Conservation (phyloP, 2,329 filamentous ascomycete species). For the Cercospora sp. region DNA sequence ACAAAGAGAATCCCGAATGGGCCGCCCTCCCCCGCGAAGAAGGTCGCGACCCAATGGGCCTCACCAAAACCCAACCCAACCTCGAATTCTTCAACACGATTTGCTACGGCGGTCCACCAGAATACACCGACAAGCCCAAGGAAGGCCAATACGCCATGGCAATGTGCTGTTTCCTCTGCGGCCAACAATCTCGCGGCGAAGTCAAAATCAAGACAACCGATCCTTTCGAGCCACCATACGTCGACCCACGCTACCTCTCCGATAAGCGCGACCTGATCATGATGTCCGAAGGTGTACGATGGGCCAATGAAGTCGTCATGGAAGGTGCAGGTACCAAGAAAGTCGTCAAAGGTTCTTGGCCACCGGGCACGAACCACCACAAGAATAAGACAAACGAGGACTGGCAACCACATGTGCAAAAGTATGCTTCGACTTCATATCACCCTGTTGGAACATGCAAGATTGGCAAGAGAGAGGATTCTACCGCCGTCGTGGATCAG, state of each 20-base stretch:
- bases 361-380: conserved; percentile 54
- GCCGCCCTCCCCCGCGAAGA: conserved; percentile 44
- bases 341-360: conserved; percentile 63
- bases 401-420: conserved; percentile 58
- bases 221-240: conserved; percentile 54
- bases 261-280: conserved; percentile 61
- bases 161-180: conserved; percentile 60
- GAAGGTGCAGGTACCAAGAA: conserved; percentile 59
- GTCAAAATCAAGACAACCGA: conserved; percentile 55
- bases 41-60: conserved; percentile 64
- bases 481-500: conserved; percentile 55
- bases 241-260: conserved; percentile 60
- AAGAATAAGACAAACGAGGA: conserved; percentile 55
- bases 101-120: conserved; percentile 61
- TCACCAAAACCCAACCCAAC: conserved; percentile 58
- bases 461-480: conserved; percentile 54
- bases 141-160: conserved; percentile 58
- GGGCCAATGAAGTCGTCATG: conserved; percentile 62
- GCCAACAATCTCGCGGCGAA: conserved; percentile 57
- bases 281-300: conserved; percentile 58
- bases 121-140: conserved; percentile 56
- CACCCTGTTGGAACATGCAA: conserved; percentile 60
- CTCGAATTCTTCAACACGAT: conserved; percentile 65
- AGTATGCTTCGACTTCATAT: conserved; percentile 51
- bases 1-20: conserved; percentile 56